These are phyloP conservation scores for Saccharomycopsis selenospora DNA, from an alignment of 805 yeast genomes.

Conservation along the genomic window DNA sequence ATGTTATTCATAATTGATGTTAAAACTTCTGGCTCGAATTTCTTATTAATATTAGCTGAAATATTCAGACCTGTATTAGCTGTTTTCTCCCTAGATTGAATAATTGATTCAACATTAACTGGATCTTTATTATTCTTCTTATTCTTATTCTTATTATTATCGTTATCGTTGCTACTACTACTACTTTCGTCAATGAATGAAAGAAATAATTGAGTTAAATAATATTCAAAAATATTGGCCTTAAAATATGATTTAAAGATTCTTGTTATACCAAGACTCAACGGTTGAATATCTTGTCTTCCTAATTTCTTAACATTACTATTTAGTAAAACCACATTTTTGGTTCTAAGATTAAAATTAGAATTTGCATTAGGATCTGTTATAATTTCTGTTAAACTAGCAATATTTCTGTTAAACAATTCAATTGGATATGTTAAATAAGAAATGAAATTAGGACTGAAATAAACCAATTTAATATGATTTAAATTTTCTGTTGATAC, in stretches of 20 bases:
- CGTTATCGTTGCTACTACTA: not conserved
- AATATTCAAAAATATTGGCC: slow-evolving; percentile 19
- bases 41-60: too few species aligned
- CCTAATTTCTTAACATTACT: slow-evolving; percentile 14
- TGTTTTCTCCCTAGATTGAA: too few species aligned
- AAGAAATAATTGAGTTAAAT: slow-evolving; percentile 15
- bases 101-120: not conserved
- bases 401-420: slow-evolving; percentile 14
- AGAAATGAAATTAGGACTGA: slow-evolving; percentile 22
- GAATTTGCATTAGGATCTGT: not conserved
- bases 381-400: slow-evolving; percentile 11
- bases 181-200: not conserved
- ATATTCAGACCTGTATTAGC: too few species aligned
- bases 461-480: slow-evolving; percentile 29
- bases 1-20: slow-evolving; percentile 10
- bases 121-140: not conserved
- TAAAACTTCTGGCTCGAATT: slow-evolving; percentile 9
- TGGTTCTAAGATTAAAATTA: slow-evolving; percentile 9
- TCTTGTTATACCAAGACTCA: slow-evolving; percentile 30
- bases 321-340: slow-evolving; percentile 13
- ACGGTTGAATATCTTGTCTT: slow-evolving; percentile 26
- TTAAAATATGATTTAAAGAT: slow-evolving; percentile 28
- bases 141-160: too few species aligned
- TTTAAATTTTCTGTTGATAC: slow-evolving; percentile 28
- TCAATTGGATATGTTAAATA: slow-evolving; percentile 16